Base-by-base conservation (phyloP, 768 basidiomycete species). In the Podaxis mareebaensis region DNA sequence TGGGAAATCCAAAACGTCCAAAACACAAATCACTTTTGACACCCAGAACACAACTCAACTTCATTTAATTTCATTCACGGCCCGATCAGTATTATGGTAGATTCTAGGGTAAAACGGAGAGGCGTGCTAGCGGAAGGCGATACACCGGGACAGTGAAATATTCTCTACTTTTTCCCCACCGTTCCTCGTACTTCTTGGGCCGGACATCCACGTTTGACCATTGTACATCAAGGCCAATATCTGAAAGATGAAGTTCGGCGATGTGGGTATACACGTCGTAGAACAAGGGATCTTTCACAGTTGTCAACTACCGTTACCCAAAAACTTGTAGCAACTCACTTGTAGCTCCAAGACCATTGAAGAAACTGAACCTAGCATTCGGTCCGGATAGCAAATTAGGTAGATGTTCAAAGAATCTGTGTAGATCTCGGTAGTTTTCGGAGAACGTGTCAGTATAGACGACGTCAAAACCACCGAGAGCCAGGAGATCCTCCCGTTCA, bases 291-390 rank as follows among this genome's bases (percentile, higher is more conserved):
- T 96, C 95, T 96, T 69, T n/a, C 49, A 64, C 17, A 68, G 60
- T 40, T 20, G 17, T 59, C 20, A 58, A 42, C 51, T 30, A 63
- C 48, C 2, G 46, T 53, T 59, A 36, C 55, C 51, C 22, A 5
- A 39, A 17, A 44, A 65, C 40, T 60, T 38, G 52, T 40, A 54
- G n/a, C 22, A 24, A 77, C 89, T 73, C 71, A 91, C 93, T 95
- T 7, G 95, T 98, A 33, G 96, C 96, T 15, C 93, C 97, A 8
- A 99, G 83, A 12, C 97, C 97, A 70, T 99, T 94, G 83, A 99
- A 99, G 77, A 99, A 99, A 64, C 94, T 90, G 72, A 96, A 92
- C 15, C 86, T 81, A n/a, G 91, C 89, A 13, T 87, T 79, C n/a
- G 86, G 83, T 13, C 87, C 87, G 22, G 82, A 81, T 15, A 98